Conservation (phyloP, 148 eudicot species). For the Talinum fruticosum region DNA sequence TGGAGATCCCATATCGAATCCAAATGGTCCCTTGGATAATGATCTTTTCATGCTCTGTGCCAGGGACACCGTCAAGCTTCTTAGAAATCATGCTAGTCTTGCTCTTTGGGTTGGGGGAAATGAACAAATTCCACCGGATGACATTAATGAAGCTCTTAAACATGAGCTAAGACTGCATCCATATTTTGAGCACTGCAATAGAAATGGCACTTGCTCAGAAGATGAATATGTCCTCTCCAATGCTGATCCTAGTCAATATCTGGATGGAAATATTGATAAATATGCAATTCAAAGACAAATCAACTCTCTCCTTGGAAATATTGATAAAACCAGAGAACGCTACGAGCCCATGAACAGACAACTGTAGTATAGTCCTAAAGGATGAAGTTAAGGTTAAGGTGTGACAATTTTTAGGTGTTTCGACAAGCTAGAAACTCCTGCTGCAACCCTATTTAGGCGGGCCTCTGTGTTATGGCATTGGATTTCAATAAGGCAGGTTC, state of each 20-base stretch:
- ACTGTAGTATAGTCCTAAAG: too few species aligned
- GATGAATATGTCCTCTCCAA: conserved; percentile 19
- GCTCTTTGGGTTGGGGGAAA: conserved; percentile 99
- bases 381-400: too few species aligned
- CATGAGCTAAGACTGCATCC: conserved; percentile 77
- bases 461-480: too few species aligned
- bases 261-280: too few species aligned
- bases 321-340: too few species aligned
- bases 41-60: conserved; percentile 91
- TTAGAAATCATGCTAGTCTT: conserved; percentile 96
- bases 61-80: conserved; percentile 86
- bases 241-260: conserved; percentile 82
- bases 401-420: too few species aligned
- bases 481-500: too few species aligned
- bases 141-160: conserved; percentile 70
- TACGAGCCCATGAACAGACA: too few species aligned
- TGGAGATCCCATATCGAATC: conserved; percentile 89
- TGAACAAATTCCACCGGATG: conserved; percentile 92
- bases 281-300: too few species aligned
- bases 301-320: too few species aligned
- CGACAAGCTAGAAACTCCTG: too few species aligned
- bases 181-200: conserved; percentile 33
- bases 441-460: too few species aligned
- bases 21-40: conserved; percentile 96
- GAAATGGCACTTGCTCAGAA: conserved; percentile 21